A percentile compares a stretch with the other conserved stretches of the same genome.
Conservation (phyloP, 2,329 filamentous ascomycete species). For the Aspergillus proliferans region DNA sequence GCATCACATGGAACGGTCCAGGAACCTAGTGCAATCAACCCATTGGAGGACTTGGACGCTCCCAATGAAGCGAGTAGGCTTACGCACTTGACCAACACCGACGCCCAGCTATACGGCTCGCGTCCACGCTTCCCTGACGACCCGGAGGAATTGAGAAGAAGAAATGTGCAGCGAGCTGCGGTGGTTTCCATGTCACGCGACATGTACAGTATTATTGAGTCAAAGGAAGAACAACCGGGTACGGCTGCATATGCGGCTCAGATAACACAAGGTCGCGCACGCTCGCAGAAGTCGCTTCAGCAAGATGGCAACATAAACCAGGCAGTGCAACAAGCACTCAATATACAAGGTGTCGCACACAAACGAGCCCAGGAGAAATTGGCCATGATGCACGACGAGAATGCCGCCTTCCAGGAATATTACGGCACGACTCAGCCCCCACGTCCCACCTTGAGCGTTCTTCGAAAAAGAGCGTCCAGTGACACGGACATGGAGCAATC, state of each 20-base stretch:
- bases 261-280: constrained; percentile 27
- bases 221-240: constrained; percentile 17
- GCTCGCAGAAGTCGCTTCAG: constrained; percentile 26
- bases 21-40: constrained; percentile 33
- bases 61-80: constrained; percentile 54
- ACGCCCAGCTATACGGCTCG: constrained; percentile 73
- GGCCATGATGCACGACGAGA: constrained; percentile 69
- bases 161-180: constrained; percentile 70
- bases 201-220: constrained; percentile 64
- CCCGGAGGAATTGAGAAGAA: constrained; percentile 64
- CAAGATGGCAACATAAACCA: constrained; percentile 14
- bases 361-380: constrained; percentile 78
- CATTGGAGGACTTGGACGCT: constrained; percentile 40
- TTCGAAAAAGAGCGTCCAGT: constrained; percentile 60
- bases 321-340: constrained; percentile 19
- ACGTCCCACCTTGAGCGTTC: constrained; percentile 49
- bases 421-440: constrained; percentile 56
- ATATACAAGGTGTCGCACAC: constrained; percentile 79
- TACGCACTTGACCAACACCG: constrained; percentile 59
- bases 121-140: constrained; percentile 66
- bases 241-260: constrained; percentile 25
- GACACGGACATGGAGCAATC: constrained; percentile 66
- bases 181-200: constrained; percentile 83
- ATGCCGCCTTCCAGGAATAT: constrained; percentile 65
- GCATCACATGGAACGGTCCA: constrained; percentile 50